phyloP scores from a whole-genome alignment of 2,329 filamentous ascomycete species.

The Pyrenochaeta sp. region DNA sequence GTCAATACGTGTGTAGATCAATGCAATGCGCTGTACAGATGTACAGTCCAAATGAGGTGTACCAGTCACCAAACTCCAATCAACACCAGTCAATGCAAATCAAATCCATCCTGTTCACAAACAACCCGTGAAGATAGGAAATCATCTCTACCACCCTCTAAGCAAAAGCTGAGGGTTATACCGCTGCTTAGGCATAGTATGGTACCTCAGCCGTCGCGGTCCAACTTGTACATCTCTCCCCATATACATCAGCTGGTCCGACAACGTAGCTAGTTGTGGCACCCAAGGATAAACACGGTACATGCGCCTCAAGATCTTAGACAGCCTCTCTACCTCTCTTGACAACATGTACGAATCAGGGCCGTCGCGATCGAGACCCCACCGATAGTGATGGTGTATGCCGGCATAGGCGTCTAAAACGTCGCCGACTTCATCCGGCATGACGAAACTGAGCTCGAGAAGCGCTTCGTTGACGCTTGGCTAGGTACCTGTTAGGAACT shows the following conservation, averaged over 20 bases:
- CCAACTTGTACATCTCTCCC: constrained; percentile 12
- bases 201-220: constrained; percentile 6
- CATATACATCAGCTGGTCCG: constrained; percentile 17
- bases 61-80: too few relatives aligned
- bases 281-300: constrained; percentile 8
- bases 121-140: too few relatives aligned
- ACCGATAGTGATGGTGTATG: constrained; percentile 21
- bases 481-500: constrained; percentile 3
- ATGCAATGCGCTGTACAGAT: too few relatives aligned
- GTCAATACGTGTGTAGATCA: too few relatives aligned
- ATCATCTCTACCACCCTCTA: not conserved
- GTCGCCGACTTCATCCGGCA: not conserved
- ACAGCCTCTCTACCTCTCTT: constrained; percentile 20
- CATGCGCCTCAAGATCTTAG: constrained; percentile 6
- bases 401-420: constrained; percentile 2
- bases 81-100: too few relatives aligned
- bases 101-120: too few relatives aligned
- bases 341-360: constrained; percentile 14
- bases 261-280: constrained; percentile 9
- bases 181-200: constrained; percentile 2
- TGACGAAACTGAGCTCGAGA: constrained; percentile 4
- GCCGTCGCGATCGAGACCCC: constrained; percentile 14
- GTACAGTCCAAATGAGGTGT: too few relatives aligned
- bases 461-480: constrained; percentile 10
- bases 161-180: constrained; percentile 3